Conservation (phyloP, 805 yeast species). For the Candida ortonii region DNA sequence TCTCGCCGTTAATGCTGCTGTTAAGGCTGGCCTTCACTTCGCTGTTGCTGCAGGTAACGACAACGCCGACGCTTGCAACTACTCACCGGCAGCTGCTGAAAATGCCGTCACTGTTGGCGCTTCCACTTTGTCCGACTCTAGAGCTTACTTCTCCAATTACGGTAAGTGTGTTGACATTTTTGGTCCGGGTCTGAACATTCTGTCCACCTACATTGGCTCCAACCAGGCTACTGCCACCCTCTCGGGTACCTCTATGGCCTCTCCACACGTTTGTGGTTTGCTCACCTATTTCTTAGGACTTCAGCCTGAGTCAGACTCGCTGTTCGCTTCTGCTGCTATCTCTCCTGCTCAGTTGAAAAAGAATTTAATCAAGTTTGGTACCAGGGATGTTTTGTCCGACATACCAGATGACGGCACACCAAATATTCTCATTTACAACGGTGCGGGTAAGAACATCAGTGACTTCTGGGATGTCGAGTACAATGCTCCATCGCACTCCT, state of each 20-base stretch:
- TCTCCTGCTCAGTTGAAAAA: slow-evolving; percentile 76
- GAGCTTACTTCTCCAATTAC: slow-evolving; percentile 94
- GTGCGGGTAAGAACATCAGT: slow-evolving; percentile 71
- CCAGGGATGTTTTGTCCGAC: slow-evolving; percentile 56
- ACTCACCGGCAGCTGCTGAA: slow-evolving; percentile 86
- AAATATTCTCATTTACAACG: slow-evolving; percentile 73
- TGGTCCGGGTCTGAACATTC: slow-evolving; percentile 91
- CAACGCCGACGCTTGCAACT: slow-evolving; percentile 86
- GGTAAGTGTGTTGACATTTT: slow-evolving; percentile 95
- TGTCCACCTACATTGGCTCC: slow-evolving; percentile 81
- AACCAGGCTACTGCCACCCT: slow-evolving; percentile 72
- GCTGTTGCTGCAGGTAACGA: slow-evolving; percentile 98
- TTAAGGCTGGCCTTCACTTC: slow-evolving; percentile 81
- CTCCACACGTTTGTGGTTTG: slow-evolving; percentile 93
- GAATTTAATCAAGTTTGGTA: slow-evolving; percentile 66
- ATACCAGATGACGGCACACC: slow-evolving; percentile 69
- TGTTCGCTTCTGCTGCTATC: slow-evolving; percentile 55
- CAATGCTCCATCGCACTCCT: slow-evolving; percentile 7
- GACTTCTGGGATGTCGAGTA: slow-evolving; percentile 52
- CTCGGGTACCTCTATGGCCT: slow-evolving; percentile 98
- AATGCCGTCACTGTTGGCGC: slow-evolving; percentile 94
- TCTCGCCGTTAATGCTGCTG: slow-evolving; percentile 86
- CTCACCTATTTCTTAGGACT: slow-evolving; percentile 84
- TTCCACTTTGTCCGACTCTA: slow-evolving; percentile 78
- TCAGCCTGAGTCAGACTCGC: slow-evolving; percentile 71